phyloP scores from a whole-genome alignment of 2,329 filamentous ascomycete genomes.

The Penicillium sp. region DNA sequence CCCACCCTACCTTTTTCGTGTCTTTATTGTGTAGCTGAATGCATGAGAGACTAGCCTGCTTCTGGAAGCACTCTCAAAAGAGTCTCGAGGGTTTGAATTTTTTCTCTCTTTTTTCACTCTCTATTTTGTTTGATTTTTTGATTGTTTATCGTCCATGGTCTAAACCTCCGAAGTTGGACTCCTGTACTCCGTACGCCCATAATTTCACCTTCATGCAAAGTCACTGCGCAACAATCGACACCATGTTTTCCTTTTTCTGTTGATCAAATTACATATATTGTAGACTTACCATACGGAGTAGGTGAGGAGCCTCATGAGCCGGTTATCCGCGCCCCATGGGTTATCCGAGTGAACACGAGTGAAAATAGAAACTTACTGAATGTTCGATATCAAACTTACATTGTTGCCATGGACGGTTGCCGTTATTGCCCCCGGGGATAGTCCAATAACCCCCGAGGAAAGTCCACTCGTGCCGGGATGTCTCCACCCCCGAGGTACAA shows the following conservation, averaged over 20 bases:
- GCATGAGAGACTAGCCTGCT: conserved; percentile 16
- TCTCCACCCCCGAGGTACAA: not conserved
- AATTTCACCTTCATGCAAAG: conserved; percentile 11
- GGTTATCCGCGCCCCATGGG: conserved; percentile 9
- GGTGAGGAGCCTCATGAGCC: conserved; percentile 19
- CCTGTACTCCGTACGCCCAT: conserved; percentile 3
- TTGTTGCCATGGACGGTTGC: not conserved
- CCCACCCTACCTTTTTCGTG: not conserved
- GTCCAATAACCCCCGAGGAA: not conserved
- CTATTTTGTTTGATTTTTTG: not conserved
- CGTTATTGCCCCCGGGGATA: not conserved
- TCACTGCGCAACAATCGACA: conserved; percentile 14
- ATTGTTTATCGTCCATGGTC: not conserved
- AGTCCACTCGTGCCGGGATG: not conserved
- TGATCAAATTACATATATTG: not conserved
- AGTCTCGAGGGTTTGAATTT: conserved; percentile 2
- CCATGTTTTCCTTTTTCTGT: not conserved
- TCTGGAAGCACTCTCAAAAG: conserved; percentile 16
- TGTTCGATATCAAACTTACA: not conserved
- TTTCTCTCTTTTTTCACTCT: not conserved
- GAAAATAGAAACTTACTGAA: not conserved
- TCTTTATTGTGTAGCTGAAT: conserved; percentile 1
- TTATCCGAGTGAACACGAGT: not conserved
- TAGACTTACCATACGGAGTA: not conserved
- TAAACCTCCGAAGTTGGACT: conserved; percentile 5